Evolutionary conservation across 2,329 filamentous ascomycete genomes (phyloP).

Genomic region (Talaromyces rugulosus): DNA sequence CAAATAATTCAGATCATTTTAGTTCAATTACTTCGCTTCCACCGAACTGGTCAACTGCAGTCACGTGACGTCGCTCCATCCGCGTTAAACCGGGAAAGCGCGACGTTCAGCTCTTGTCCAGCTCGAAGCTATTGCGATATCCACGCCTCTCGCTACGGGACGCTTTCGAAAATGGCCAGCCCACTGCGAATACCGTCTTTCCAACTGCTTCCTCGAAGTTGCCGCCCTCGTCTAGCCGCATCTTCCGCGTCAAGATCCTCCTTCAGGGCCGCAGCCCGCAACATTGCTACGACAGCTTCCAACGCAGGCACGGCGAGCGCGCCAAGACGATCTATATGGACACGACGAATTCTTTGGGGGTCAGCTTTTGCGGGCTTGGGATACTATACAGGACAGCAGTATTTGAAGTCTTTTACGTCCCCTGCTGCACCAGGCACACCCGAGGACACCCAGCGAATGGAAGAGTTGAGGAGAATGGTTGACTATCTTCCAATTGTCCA

Average conservation of each 20-base stretch:
- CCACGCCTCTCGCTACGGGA: not conserved
- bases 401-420: conserved; percentile 20
- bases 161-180: not conserved
- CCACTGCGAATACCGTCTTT: not conserved
- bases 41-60: not conserved
- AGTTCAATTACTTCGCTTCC: not conserved
- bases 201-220: not conserved
- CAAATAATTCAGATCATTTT: not conserved
- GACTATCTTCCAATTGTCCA: conserved; percentile 36
- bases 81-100: not conserved
- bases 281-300: conserved; percentile 12
- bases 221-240: not conserved
- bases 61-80: not conserved
- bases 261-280: not conserved
- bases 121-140: not conserved
- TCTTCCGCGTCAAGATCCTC: not conserved
- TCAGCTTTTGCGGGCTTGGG: conserved; percentile 32
- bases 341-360: conserved; percentile 31
- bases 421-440: conserved; percentile 30
- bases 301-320: conserved; percentile 9
- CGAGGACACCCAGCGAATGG: conserved; percentile 27
- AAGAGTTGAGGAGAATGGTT: conserved; percentile 26
- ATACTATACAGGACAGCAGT: conserved; percentile 20
- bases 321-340: conserved; percentile 24
- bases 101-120: not conserved